phyloP scores from a whole-genome alignment of 192 early-diverging fungal genomes.

The Linnemannia exigua region DNA sequence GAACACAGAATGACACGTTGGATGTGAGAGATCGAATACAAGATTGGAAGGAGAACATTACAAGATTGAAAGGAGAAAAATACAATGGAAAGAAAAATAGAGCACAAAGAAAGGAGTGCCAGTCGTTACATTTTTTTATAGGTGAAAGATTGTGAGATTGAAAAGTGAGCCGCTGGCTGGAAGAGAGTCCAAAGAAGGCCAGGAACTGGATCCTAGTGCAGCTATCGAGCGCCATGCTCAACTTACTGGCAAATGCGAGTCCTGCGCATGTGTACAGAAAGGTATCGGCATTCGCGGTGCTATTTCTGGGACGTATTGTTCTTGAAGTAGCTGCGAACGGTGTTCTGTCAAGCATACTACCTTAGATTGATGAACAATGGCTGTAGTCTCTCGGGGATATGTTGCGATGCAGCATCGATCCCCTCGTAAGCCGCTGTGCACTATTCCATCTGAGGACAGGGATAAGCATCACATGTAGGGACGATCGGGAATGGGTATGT shows the following conservation, averaged over 20 bases:
- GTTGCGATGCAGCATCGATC: background rate
- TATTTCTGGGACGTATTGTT: background rate
- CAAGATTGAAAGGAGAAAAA: no score
- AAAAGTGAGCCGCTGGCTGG: background rate
- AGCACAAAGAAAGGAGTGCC: constrained; percentile 14
- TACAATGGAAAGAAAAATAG: constrained; percentile 11
- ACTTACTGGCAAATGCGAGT: background rate
- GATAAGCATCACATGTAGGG: background rate
- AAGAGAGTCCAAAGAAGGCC: background rate
- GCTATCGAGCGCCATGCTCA: background rate
- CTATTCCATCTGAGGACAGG: background rate
- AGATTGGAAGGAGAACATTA: constrained; percentile 9
- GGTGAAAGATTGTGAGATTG: background rate
- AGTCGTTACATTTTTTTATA: background rate
- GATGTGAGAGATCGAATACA: background rate
- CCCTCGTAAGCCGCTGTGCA: background rate
- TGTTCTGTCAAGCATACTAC: background rate
- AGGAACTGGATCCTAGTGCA: background rate
- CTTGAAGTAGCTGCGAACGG: background rate
- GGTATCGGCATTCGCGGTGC: background rate
- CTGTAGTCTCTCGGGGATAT: background rate
- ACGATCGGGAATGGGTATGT: background rate
- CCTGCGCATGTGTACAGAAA: background rate
- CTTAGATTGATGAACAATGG: background rate
- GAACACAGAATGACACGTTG: background rate